Conservation (phyloP, 75 land plant genomes). For the Picea sitchensis region DNA sequence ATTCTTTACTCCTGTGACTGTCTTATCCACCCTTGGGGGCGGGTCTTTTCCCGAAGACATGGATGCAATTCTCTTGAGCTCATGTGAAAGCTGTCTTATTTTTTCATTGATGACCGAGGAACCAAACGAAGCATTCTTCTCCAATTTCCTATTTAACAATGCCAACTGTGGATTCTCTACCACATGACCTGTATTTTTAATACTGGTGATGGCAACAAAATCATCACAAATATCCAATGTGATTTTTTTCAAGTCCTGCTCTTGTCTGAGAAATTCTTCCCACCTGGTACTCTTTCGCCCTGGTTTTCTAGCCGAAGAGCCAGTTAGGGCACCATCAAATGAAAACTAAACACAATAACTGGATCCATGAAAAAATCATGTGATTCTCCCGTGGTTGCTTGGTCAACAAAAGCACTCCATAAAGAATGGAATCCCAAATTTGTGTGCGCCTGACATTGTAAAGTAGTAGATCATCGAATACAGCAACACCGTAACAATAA, state of each 20-base stretch:
- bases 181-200: constrained; percentile 12
- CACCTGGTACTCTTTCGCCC: constrained; percentile 3
- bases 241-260: constrained; percentile 41
- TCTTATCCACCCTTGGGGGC: constrained; percentile 21
- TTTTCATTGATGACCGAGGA: constrained; percentile 18
- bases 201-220: constrained; percentile 30
- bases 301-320: background rate
- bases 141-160: constrained; percentile 19
- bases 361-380: too few species aligned
- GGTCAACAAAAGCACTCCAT: too few species aligned
- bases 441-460: too few species aligned
- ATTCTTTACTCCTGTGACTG: constrained; percentile 50
- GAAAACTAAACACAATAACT: too few species aligned
- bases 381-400: too few species aligned
- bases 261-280: constrained; percentile 3
- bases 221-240: constrained; percentile 62
- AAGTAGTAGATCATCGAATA: too few species aligned
- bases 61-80: constrained; percentile 36
- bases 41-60: background rate
- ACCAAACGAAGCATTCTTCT: constrained; percentile 20
- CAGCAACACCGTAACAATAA: too few species aligned
- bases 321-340: too few species aligned
- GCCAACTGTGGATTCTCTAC: constrained; percentile 23
- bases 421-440: too few species aligned
- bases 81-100: constrained; percentile 45